Conservation (phyloP, 768 basidiomycete genomes). For the Austroboletus eburneus region DNA sequence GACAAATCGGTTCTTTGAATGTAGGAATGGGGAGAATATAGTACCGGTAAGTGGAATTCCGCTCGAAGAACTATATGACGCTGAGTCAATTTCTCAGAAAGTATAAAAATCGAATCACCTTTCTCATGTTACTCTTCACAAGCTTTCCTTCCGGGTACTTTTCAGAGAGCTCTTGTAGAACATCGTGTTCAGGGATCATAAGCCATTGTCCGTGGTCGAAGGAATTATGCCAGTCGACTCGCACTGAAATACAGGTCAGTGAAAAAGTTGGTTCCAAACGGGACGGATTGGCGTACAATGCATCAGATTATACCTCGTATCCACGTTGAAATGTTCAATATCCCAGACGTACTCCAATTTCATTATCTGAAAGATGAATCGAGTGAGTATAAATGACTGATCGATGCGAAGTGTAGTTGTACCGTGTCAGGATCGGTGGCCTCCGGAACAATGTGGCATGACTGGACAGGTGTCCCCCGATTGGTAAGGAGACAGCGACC, state of each 20-base stretch:
- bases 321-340: background rate
- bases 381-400: background rate
- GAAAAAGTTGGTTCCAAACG: background rate
- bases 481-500: too few species aligned
- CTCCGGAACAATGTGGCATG: too few species aligned
- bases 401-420: too few species aligned
- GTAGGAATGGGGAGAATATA: background rate
- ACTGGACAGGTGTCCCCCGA: too few species aligned
- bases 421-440: too few species aligned
- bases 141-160: too few species aligned
- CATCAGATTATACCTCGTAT: background rate
- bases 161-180: background rate
- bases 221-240: background rate
- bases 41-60: background rate
- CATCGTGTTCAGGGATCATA: background rate
- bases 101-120: background rate
- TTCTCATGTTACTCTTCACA: background rate
- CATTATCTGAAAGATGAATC: background rate
- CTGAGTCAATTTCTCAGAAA: background rate
- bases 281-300: background rate
- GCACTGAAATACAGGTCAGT: background rate
- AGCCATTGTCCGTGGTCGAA: background rate
- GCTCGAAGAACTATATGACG: background rate
- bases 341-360: slow-evolving; percentile 4
- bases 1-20: background rate